Evolutionary conservation across 163 green algal genomes (phyloP).

Genomic region (Picocystis sp.): DNA sequence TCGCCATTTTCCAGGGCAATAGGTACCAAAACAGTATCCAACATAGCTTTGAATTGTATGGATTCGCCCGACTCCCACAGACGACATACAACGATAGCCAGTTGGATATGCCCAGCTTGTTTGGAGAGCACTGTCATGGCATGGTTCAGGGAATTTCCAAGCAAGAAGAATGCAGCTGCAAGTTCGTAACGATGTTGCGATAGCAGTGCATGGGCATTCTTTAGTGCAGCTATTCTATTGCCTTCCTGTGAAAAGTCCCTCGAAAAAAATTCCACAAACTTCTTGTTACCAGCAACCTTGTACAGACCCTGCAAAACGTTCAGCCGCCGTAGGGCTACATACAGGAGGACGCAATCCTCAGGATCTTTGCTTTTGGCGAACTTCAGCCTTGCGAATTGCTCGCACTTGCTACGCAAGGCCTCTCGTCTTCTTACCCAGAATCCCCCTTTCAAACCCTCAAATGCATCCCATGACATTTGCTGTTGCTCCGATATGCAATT

Average conservation of each 20-base stretch:
- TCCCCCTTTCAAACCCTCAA: no score
- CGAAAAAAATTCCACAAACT: slow-evolving; percentile 14
- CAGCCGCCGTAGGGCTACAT: slow-evolving; percentile 7
- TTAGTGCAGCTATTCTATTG: slow-evolving; percentile 25
- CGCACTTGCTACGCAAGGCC: no score
- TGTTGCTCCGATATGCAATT: no score
- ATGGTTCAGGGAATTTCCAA: slow-evolving; percentile 9
- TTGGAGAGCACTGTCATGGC: no score
- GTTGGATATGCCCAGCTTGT: no score
- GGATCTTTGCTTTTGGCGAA: slow-evolving; percentile 12
- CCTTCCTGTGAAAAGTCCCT: slow-evolving; percentile 18
- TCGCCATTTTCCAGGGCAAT: no score
- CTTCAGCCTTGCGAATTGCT: background rate
- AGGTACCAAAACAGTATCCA: no score
- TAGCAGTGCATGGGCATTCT: slow-evolving; percentile 32
- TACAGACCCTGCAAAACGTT: slow-evolving; percentile 14
- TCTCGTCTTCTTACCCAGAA: no score
- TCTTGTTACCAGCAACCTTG: slow-evolving; percentile 9
- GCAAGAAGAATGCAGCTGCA: slow-evolving; percentile 27
- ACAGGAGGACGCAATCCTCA: slow-evolving; percentile 13
- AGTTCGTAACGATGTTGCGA: slow-evolving; percentile 27
- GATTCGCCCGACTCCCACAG: no score
- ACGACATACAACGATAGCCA: no score
- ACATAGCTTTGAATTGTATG: no score
- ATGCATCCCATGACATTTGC: no score